Percentiles rank a stretch among this genome's conserved stretches.
Evolutionary conservation across 2,329 filamentous ascomycete genomes (phyloP).

Genomic region (Exophiala lecanii-corni): DNA sequence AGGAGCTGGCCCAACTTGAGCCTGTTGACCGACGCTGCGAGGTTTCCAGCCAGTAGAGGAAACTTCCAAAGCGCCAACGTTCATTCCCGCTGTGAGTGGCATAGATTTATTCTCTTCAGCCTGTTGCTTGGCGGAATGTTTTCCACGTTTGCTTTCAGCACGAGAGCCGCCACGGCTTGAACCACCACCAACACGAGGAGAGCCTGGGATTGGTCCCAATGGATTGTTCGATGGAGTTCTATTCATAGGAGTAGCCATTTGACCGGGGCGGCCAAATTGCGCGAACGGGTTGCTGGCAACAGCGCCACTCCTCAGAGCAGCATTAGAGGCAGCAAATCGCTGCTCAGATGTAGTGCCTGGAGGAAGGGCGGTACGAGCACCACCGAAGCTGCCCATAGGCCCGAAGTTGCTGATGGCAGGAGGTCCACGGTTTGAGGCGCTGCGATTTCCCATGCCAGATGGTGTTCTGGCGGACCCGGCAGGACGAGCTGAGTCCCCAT

Average conservation of each 20-base stretch:
- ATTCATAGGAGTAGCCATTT: slow-evolving; percentile 57
- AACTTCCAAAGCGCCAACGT: slow-evolving; percentile 72
- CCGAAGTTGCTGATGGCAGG: slow-evolving; percentile 47
- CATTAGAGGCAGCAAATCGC: slow-evolving; percentile 64
- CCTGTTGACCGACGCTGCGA: slow-evolving; percentile 55
- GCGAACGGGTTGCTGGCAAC: slow-evolving; percentile 51
- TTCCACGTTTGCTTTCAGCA: slow-evolving; percentile 47
- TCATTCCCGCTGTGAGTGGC: slow-evolving; percentile 80
- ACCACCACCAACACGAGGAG: slow-evolving; percentile 63
- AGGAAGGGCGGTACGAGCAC: slow-evolving; percentile 56
- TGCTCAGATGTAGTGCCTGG: slow-evolving; percentile 72
- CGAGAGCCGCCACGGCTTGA: slow-evolving; percentile 55
- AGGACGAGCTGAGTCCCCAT: slow-evolving; percentile 61
- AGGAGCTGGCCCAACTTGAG: slow-evolving; percentile 44
- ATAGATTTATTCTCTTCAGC: slow-evolving; percentile 75
- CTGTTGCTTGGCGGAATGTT: slow-evolving; percentile 52
- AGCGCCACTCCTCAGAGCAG: slow-evolving; percentile 40
- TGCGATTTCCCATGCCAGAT: slow-evolving; percentile 46
- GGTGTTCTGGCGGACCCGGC: slow-evolving; percentile 53
- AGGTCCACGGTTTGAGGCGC: slow-evolving; percentile 49
- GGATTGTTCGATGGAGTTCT: slow-evolving; percentile 53
- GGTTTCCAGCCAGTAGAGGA: slow-evolving; percentile 87
- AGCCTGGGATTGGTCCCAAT: slow-evolving; percentile 60
- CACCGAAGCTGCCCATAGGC: slow-evolving; percentile 67
- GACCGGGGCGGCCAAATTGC: slow-evolving; percentile 57